phyloP scores from a whole-genome alignment of 2,329 filamentous ascomycete species.

The Metarhizium rileyi region DNA sequence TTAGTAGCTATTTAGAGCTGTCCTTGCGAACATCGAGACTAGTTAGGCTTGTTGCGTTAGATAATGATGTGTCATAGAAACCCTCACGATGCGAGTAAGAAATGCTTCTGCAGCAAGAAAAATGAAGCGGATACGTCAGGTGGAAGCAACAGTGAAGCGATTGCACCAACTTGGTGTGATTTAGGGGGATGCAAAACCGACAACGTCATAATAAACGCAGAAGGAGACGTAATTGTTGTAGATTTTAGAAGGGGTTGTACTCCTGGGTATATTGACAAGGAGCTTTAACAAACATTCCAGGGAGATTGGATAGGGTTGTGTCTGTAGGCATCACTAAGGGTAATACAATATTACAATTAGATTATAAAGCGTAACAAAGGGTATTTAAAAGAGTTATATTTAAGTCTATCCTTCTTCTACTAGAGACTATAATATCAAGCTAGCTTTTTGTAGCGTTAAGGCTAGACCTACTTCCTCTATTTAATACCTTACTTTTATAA shows the following conservation, averaged over 20 bases:
- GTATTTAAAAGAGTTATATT: too few species aligned
- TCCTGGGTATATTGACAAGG: constrained; percentile 3
- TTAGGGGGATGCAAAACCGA: constrained; percentile 10
- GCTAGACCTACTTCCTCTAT: too few species aligned
- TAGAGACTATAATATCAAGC: too few species aligned
- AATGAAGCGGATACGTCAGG: constrained; percentile 11
- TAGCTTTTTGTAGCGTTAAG: too few species aligned
- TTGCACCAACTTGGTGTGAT: constrained; percentile 9
- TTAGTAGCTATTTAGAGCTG: not conserved
- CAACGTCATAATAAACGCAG: constrained; percentile 8
- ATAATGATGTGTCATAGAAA: constrained; percentile 7
- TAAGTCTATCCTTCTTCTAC: too few species aligned
- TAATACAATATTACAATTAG: too few species aligned
- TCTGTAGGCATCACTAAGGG: too few species aligned
- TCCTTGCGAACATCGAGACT: constrained; percentile 7
- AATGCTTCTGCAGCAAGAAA: constrained; percentile 1
- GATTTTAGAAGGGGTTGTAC: constrained; percentile 8
- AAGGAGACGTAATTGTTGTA: constrained; percentile 8
- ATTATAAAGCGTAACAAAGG: too few species aligned
- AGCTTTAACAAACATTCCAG: constrained; percentile 1
- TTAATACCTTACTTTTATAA: too few species aligned
- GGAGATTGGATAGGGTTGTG: not conserved
- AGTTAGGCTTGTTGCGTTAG: constrained; percentile 10
- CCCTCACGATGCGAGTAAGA: not conserved
- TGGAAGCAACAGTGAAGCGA: constrained; percentile 8